Evolutionary conservation across 257 asterid species (phyloP), one percentile per base, ranked within the genome.

Genomic region (Nicotiana otophora): DNA sequence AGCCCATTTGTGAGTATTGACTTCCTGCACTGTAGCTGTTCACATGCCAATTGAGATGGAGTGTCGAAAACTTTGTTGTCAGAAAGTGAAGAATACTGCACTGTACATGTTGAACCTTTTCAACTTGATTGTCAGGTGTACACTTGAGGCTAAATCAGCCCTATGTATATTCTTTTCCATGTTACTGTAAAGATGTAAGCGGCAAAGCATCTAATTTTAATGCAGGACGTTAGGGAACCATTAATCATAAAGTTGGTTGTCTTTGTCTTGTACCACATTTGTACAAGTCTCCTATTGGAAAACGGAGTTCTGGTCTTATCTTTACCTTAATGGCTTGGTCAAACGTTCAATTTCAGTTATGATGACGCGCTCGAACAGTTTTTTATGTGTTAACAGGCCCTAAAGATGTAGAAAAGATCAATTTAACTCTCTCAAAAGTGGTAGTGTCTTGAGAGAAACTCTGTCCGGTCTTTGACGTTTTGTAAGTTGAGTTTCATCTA

Each of bases 1-100:
- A 5, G 85, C 84, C 9, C 85, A 88, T 1, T 63, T 83, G 81
- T 92, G 84, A 83, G 60, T 74, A 72, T 78, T 12, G n/a, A 5
- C n/a, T 36, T 64, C 33, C 39, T 75, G 42, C 61, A 4, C 79
- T 46, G 51, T 23, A 72, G 39, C 61, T 70, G 58, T 28, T 42
- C 77, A 69, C 64, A 20, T 19, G 26, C 64, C 64, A 7, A 19
- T n/a, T 58, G 63, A 19, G 5, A 46, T 3, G n/a, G 78, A 20
- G 7, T 20, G 60, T 12, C 19, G 53, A 68, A 12, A 20, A 72
- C 4, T 72, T 46, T 42, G 14, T 46, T 72, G 20, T 46, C 78
- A 12, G 48, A 34, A 72, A 11, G 78, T 20, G 61, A 72, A 72
- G 36, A 42, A 72, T 28, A 14, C 33, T 39, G 77, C 79, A 46